Conservation (phyloP, 306 rosid species). For the Cercis canadensis region DNA sequence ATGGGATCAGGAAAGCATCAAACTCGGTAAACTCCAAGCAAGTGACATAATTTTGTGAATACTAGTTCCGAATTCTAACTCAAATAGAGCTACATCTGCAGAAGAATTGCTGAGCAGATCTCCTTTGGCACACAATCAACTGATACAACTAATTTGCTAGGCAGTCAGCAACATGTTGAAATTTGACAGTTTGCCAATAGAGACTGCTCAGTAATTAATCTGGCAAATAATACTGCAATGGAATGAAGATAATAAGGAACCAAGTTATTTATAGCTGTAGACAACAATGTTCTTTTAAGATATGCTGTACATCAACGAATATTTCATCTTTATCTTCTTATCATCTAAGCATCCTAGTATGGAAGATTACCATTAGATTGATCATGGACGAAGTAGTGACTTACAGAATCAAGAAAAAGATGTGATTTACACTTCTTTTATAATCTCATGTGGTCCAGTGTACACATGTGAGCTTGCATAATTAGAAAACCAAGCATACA, state of each 20-base stretch:
- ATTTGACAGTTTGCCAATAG: constrained; percentile 31
- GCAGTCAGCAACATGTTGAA: background rate
- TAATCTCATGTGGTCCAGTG: background rate
- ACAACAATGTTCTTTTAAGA: background rate
- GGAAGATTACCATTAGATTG: background rate
- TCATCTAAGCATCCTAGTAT: constrained; percentile 3
- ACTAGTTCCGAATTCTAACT: background rate
- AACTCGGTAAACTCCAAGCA: background rate
- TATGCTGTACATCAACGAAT: background rate
- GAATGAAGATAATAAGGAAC: background rate
- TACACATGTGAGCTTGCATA: no score
- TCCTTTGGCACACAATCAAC: constrained; percentile 31
- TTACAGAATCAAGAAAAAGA: background rate
- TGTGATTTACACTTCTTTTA: background rate
- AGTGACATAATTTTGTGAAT: background rate
- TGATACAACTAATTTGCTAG: background rate
- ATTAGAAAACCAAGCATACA: background rate
- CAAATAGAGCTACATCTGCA: background rate
- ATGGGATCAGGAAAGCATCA: background rate
- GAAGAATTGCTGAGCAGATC: constrained; percentile 32
- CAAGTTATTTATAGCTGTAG: background rate
- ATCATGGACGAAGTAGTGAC: background rate
- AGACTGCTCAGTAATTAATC: constrained; percentile 22
- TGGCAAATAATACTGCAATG: constrained; percentile 1
- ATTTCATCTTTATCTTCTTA: background rate